A percentile compares a stretch with the other conserved stretches of the same genome.
Evolutionary conservation across 805 yeast genomes (phyloP).

Genomic region (Lipomyces chichibuensis): DNA sequence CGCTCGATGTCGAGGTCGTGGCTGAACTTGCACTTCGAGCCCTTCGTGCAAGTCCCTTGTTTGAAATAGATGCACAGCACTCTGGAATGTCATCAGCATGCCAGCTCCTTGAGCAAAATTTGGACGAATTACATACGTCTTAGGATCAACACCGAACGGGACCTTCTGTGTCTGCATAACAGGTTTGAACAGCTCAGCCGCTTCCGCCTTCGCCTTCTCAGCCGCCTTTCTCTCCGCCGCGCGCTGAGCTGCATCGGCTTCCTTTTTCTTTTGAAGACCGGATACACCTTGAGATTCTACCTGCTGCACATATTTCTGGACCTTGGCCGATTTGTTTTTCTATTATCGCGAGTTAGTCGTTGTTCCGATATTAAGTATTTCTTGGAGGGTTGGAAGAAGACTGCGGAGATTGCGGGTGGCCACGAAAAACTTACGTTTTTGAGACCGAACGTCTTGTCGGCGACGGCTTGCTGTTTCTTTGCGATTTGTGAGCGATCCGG

Average conservation of each 20-base stretch:
- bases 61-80: conserved; percentile 89
- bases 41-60: conserved; percentile 74
- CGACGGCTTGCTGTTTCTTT: conserved; percentile 62
- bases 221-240: conserved; percentile 86
- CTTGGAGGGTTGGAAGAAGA: too few relatives aligned
- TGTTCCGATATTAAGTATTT: neutral
- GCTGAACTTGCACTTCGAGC: conserved; percentile 80
- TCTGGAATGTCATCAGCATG: conserved; percentile 12
- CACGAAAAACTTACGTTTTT: conserved; percentile 61
- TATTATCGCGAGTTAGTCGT: neutral
- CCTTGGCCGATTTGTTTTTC: conserved; percentile 90
- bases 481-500: conserved; percentile 58
- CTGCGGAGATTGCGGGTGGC: neutral
- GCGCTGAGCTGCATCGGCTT: conserved; percentile 69
- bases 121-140: conserved; percentile 50
- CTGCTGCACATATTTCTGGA: conserved; percentile 71
- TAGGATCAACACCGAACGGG: conserved; percentile 97
- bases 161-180: conserved; percentile 76
- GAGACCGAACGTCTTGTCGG: conserved; percentile 93
- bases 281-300: conserved; percentile 64
- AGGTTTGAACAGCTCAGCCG: conserved; percentile 71
- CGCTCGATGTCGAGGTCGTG: conserved; percentile 87
- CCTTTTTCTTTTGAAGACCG: conserved; percentile 63
- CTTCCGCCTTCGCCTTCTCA: conserved; percentile 86
- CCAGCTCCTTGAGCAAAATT: neutral